Evolutionary conservation across 2,329 filamentous ascomycete genomes (phyloP), one percentile per base, ranked within the genome.

Genomic region (Ophiostoma novo-ulmi): DNA sequence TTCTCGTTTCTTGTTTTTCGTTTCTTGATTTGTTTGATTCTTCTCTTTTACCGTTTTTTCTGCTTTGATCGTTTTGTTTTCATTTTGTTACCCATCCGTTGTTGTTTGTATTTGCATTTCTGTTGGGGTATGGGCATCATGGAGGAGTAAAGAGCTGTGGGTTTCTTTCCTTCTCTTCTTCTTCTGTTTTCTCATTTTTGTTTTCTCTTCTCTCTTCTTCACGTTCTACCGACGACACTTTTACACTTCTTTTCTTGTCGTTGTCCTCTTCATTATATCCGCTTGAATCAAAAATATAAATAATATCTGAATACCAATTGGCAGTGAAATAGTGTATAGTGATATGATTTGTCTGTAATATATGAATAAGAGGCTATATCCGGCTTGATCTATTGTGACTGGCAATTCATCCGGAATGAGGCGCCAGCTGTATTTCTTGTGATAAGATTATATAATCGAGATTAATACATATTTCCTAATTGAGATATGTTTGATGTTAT

Each of bases 41-140:
- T 55, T 70, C 26, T 66, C 2, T 5, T 26, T 68, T 22, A 10
- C 20, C 20, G 22, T 48, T 20, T 11, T 68, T 5, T 14, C n/a
- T 65, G 48, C 41, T 39, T 38, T 68, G 10, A 14, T 68, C 68
- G 31, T 11, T 6, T 14, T 13, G 20, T 52, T 1, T 38, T 31
- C 3, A 26, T 55, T n/a, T 48, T 64, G 35, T 70, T 67, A 55
- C 26, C 36, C 17, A 55, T 70, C 38, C 38, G n/a, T 38, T 68
- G 26, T 20, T 35, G 20, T 39, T 31, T 58, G 52, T 22, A 58
- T 41, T 39, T 67, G 36, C 22, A 6, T 44, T 67, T 67, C 11
- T 41, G 36, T 31, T 39, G 35, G 31, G 61, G 61, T 20, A 22
- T 39, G 61, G 35, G 35, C 35, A 38, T 36, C 61, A 58, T 26